These are phyloP conservation scores for Tulasnella sp. DNA, from an alignment of 768 basidiomycete species.

Conservation along the genomic window DNA sequence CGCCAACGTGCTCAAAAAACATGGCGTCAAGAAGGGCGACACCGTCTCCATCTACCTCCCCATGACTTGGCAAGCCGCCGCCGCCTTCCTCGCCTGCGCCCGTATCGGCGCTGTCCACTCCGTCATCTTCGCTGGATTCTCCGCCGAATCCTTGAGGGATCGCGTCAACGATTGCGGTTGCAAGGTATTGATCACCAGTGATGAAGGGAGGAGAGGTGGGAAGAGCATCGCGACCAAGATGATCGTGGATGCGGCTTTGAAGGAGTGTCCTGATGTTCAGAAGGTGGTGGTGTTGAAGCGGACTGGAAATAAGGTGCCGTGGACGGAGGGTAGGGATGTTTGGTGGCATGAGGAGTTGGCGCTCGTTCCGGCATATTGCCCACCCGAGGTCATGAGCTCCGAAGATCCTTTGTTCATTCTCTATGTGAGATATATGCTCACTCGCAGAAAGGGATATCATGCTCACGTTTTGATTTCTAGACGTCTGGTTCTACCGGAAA, in stretches of 20 bases:
- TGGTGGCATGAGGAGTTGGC: constrained; percentile 95
- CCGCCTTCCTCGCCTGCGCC: constrained; percentile 95
- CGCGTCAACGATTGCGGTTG: constrained; percentile 82
- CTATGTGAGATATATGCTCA: constrained; percentile 56
- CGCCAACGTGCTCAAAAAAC: constrained; percentile 82
- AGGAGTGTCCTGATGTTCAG: constrained; percentile 74
- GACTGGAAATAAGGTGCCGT: constrained; percentile 73
- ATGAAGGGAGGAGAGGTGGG: constrained; percentile 89
- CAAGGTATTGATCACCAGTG: constrained; percentile 87
- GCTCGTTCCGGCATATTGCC: constrained; percentile 79
- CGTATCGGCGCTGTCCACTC: constrained; percentile 95
- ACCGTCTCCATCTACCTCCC: constrained; percentile 88
- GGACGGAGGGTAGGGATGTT: constrained; percentile 73
- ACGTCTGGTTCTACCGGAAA: constrained; percentile 92
- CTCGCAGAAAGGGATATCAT: neutral
- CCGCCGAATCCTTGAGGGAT: constrained; percentile 87
- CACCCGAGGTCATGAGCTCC: constrained; percentile 75
- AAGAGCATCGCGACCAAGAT: constrained; percentile 90
- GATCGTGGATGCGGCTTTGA: constrained; percentile 86
- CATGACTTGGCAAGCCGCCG: constrained; percentile 92
- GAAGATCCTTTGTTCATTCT: constrained; percentile 99
- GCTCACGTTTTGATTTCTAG: constrained; percentile 32
- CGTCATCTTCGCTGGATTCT: constrained; percentile 96
- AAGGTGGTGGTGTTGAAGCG: constrained; percentile 83
- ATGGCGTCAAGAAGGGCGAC: constrained; percentile 92